Conservation (phyloP, 495 filamentous ascomycete species). For the Aspergillus campestris region DNA sequence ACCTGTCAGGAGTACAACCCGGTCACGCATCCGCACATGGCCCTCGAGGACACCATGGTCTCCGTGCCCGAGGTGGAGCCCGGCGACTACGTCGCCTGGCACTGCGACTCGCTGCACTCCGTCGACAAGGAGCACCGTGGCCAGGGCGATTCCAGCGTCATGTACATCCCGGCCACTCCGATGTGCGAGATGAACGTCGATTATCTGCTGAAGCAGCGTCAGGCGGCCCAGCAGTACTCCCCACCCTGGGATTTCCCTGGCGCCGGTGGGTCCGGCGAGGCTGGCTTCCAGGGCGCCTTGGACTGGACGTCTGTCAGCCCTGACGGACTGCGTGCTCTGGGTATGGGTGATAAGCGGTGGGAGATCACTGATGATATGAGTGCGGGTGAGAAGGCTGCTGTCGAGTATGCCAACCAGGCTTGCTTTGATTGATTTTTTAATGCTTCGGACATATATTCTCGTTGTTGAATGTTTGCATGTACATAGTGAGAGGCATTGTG, state of each 20-base stretch:
- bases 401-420: constrained; percentile 52
- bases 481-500: no score
- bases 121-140: constrained; percentile 75
- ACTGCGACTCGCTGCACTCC: constrained; percentile 75
- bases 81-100: constrained; percentile 87
- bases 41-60: constrained; percentile 65
- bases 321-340: constrained; percentile 52
- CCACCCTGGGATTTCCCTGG: constrained; percentile 55
- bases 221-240: constrained; percentile 39
- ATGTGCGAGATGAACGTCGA: constrained; percentile 64
- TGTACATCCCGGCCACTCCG: constrained; percentile 84
- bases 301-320: constrained; percentile 29
- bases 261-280: constrained; percentile 42
- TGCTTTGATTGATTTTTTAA: constrained; percentile 19
- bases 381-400: constrained; percentile 47
- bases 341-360: constrained; percentile 42
- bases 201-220: constrained; percentile 60
- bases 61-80: constrained; percentile 68
- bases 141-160: constrained; percentile 60
- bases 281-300: constrained; percentile 31
- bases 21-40: constrained; percentile 67
- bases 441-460: no score
- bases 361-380: constrained; percentile 40
- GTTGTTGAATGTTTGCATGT: no score
- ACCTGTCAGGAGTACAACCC: constrained; percentile 69